Percentiles rank a stretch among this genome's conserved stretches.
Evolutionary conservation across 441 rosid species (phyloP).

Genomic region (Bruguiera hainesii): DNA sequence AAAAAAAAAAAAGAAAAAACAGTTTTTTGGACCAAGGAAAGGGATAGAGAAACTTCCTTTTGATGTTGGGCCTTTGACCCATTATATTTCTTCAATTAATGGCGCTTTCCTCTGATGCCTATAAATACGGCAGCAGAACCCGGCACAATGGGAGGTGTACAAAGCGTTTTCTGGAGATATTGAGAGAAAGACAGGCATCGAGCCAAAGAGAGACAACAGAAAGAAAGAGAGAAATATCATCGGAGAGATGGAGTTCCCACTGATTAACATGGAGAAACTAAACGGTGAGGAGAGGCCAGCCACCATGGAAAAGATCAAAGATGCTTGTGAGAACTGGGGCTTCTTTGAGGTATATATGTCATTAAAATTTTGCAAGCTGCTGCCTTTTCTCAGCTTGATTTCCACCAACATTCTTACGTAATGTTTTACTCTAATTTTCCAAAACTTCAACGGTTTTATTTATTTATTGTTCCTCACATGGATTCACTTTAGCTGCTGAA

Average conservation of each 20-base stretch:
- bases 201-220: neutral
- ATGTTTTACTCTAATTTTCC: neutral
- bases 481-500: slow-evolving; percentile 47
- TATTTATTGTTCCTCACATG: neutral
- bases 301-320: slow-evolving; percentile 61
- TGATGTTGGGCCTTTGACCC: neutral
- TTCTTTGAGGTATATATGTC: slow-evolving; percentile 67
- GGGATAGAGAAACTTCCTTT: neutral
- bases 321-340: slow-evolving; percentile 93
- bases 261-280: slow-evolving; percentile 62
- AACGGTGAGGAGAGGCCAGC: slow-evolving; percentile 59
- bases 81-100: neutral
- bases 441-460: neutral
- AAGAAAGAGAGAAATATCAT: neutral
- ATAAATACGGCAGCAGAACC: slow-evolving; percentile 23
- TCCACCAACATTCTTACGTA: neutral
- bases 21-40: neutral
- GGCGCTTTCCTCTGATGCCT: slow-evolving; percentile 1
- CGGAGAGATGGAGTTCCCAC: slow-evolving; percentile 63
- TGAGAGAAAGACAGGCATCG: neutral
- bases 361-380: no score
- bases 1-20: no score
- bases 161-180: neutral
- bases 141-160: neutral
- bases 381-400: neutral